Base-by-base conservation (phyloP, 371 early-diverging fungal genomes). In the Apophysomyces sp. region DNA sequence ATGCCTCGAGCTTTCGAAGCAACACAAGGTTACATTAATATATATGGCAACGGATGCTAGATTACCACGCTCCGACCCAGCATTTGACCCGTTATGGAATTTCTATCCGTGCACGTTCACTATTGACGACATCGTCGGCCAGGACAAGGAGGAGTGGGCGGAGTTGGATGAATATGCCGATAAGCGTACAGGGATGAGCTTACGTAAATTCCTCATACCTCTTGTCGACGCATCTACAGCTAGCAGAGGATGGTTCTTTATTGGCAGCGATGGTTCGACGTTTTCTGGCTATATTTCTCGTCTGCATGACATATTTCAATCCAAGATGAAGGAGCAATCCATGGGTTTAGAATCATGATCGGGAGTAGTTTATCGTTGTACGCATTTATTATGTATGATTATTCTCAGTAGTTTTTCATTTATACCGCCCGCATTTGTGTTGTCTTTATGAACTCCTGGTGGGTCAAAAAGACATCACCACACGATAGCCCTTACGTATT, bases 11-110 rank as follows among this genome's bases (percentile, higher is more conserved):
- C 56, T 74, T n/a, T 67, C 76, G 26, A 65, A 60, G 31, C n/a
- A 51, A 3, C 65, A 66, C 13, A 60, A 70, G 11, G 60, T 62
- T 26, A 71, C 74, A 0, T 51, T 80, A 11, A 77, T 86, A 34
- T 86, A 80, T 55, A 68, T 86, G 63, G 87, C 87, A 3, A 86
- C 87, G 0, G 87, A 86, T 60, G 82, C 80, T 0, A 65, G 76
- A 1, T 66, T 66, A 26, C 83, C 87, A 11, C 62, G 82, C 40
- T 58, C 56, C 24, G 74, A 77, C 56, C 61, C 66, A 15, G 66
- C 76, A 13, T 78, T 82, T 65, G 70, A 69, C 16, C 68, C 72
- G 7, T 52, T 84, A 32, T 84, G 75, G 60, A 67, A 69, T 18
- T 74, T 68, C 31, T 80, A 77, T 56, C 84, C 87, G 4, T 86